Percentiles rank a stretch among this genome's conserved stretches.
Conservation (phyloP, 2,329 filamentous ascomycete genomes). For the Fusarium globosum region DNA sequence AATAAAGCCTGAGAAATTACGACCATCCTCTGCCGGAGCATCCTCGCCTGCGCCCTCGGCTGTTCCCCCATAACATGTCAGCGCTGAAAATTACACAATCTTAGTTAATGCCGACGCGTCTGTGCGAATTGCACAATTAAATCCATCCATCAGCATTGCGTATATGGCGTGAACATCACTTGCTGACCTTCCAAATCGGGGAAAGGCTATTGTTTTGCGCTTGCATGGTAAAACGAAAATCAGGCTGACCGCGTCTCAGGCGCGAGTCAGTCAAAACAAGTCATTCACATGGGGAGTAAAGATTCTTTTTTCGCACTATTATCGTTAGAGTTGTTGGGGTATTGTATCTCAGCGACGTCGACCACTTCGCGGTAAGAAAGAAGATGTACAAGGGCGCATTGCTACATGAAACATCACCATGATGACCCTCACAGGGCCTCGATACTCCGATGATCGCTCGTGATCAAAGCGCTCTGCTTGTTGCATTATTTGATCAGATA, state of each 20-base stretch:
- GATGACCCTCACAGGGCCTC: neutral
- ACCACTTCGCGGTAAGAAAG: neutral
- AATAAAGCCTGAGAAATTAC: too few relatives aligned
- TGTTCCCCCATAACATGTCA: neutral
- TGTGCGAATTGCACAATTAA: neutral
- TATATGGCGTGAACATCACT: neutral
- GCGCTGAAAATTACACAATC: neutral
- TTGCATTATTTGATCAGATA: neutral
- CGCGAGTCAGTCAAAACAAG: neutral
- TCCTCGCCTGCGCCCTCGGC: neutral
- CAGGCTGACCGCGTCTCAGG: neutral
- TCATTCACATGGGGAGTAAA: rapidly evolving
- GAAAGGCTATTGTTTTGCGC: neutral
- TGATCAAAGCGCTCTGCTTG: neutral
- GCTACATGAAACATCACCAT: neutral
- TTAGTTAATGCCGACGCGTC: rapidly evolving
- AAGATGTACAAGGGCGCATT: too few relatives aligned
- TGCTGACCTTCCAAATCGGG: neutral
- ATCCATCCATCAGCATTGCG: neutral
- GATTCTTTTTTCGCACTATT: rapidly evolving
- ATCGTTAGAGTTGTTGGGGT: neutral
- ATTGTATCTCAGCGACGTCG: neutral
- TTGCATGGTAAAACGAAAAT: neutral
- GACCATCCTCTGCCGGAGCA: neutral
- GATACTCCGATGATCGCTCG: neutral